Conservation (phyloP, 352 stramenopile species). For the Pythium aquatile region DNA sequence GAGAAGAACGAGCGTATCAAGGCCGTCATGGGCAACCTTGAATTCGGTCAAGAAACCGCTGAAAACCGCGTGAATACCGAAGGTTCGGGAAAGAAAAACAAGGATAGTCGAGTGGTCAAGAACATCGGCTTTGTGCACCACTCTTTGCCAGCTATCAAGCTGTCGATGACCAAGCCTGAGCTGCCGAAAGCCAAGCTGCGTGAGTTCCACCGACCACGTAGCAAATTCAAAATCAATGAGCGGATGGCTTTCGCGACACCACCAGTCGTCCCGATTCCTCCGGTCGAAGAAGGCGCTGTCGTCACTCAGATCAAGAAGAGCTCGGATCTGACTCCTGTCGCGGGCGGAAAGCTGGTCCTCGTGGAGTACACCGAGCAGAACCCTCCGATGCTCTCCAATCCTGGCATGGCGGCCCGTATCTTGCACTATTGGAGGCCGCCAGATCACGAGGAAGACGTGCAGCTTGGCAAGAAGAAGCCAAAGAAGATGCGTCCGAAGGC, state of each 20-base stretch:
- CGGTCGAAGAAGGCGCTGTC: constrained; percentile 67
- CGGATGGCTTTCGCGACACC: constrained; percentile 51
- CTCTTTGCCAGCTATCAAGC: constrained; percentile 84
- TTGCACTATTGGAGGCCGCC: constrained; percentile 83
- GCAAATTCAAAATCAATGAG: constrained; percentile 88
- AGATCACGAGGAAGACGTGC: constrained; percentile 39
- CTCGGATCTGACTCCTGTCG: constrained; percentile 73
- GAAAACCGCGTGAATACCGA: constrained; percentile 61
- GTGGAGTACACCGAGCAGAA: constrained; percentile 86
- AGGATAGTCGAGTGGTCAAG: constrained; percentile 83
- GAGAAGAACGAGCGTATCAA: constrained; percentile 84
- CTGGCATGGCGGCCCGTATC: constrained; percentile 80
- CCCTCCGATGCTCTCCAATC: constrained; percentile 78
- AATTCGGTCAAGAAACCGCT: constrained; percentile 76
- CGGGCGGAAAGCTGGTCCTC: constrained; percentile 75
- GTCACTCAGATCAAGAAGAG: constrained; percentile 89
- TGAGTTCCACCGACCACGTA: constrained; percentile 78
- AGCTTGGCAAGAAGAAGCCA: constrained; percentile 68
- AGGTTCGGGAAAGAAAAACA: constrained; percentile 73
- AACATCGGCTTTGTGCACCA: constrained; percentile 85
- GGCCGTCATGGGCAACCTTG: constrained; percentile 76
- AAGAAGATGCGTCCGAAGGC: constrained; percentile 69
- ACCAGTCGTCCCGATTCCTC: constrained; percentile 36
- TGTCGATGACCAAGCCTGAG: constrained; percentile 83
- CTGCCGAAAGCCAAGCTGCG: constrained; percentile 78